Percentiles rank a stretch among this genome's conserved stretches.
Conservation (phyloP, 306 rosid species). For the Benincasa hispida region DNA sequence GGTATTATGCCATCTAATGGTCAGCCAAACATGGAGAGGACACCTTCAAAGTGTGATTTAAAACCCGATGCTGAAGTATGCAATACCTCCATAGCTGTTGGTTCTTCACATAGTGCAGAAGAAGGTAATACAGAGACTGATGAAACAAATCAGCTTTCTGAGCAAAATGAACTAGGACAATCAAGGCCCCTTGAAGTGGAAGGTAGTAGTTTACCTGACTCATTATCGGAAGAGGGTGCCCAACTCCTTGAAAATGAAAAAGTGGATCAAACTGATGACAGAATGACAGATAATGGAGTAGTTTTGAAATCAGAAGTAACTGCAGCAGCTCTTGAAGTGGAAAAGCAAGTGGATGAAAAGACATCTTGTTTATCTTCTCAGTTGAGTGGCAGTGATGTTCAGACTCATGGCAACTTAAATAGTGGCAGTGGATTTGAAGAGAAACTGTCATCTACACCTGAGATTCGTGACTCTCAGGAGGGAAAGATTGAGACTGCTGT, state of each 20-base stretch:
- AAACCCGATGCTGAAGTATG: slow-evolving; percentile 19
- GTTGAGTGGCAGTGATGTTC: slow-evolving; percentile 17
- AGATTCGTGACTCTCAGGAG: slow-evolving; percentile 6
- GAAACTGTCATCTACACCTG: slow-evolving; percentile 11
- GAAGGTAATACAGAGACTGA: slow-evolving; percentile 31
- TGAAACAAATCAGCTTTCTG: slow-evolving; percentile 17
- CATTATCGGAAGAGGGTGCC: slow-evolving; percentile 17
- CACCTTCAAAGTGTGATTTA: slow-evolving; percentile 8
- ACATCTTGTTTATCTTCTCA: slow-evolving; percentile 36
- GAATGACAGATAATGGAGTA: slow-evolving; percentile 17
- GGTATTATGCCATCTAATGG: background rate
- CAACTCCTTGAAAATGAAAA: slow-evolving; percentile 29
- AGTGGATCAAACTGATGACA: slow-evolving; percentile 23
- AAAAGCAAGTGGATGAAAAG: slow-evolving; percentile 33
- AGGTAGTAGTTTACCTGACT: slow-evolving; percentile 15
- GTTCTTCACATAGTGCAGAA: slow-evolving; percentile 14
- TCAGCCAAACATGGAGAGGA: slow-evolving; percentile 17
- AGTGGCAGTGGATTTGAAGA: slow-evolving; percentile 9
- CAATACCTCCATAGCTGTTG: slow-evolving; percentile 6
- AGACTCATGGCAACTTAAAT: slow-evolving; percentile 10
- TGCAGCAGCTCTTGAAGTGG: slow-evolving; percentile 21
- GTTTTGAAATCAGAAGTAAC: slow-evolving; percentile 26
- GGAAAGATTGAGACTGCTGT: slow-evolving; percentile 15
- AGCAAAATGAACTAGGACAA: slow-evolving; percentile 25
- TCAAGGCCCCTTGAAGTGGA: slow-evolving; percentile 12